Conservation (phyloP, 2,329 filamentous ascomycete species). For the Alternaria brassicae region DNA sequence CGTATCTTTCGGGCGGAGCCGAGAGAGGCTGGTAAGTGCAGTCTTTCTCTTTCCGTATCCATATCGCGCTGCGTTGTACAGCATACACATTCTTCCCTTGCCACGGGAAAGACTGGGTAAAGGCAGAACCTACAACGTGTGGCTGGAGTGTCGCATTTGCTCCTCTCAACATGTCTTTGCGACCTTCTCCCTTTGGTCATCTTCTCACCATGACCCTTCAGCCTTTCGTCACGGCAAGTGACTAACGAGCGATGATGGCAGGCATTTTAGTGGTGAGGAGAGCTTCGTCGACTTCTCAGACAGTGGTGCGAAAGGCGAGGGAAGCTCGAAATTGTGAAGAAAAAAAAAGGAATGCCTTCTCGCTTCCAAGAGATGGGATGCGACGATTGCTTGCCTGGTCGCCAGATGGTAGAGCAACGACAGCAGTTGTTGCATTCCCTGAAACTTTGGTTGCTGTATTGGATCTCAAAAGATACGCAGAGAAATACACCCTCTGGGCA, state of each 20-base stretch:
- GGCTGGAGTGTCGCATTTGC: background rate
- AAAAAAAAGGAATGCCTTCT: too few relatives aligned
- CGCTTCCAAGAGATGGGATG: background rate
- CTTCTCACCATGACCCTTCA: background rate
- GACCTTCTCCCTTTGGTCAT: background rate
- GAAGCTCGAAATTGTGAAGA: conserved; percentile 36
- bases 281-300: conserved; percentile 44
- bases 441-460: background rate
- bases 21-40: conserved; percentile 81
- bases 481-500: background rate
- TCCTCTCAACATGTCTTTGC: background rate
- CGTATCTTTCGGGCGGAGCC: conserved; percentile 77
- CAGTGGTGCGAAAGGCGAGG: conserved; percentile 18
- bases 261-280: conserved; percentile 49
- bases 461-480: background rate
- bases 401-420: background rate
- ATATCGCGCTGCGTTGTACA: background rate
- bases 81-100: conserved; percentile 4
- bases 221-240: conserved; percentile 1
- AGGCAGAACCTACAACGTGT: conserved; percentile 4
- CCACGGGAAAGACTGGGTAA: conserved; percentile 20
- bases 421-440: background rate
- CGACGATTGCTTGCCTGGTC: background rate
- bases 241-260: conserved; percentile 15
- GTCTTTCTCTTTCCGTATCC: background rate